phyloP scores from a whole-genome alignment of 2,329 filamentous ascomycete genomes.

The Gliomastix tumulicola region DNA sequence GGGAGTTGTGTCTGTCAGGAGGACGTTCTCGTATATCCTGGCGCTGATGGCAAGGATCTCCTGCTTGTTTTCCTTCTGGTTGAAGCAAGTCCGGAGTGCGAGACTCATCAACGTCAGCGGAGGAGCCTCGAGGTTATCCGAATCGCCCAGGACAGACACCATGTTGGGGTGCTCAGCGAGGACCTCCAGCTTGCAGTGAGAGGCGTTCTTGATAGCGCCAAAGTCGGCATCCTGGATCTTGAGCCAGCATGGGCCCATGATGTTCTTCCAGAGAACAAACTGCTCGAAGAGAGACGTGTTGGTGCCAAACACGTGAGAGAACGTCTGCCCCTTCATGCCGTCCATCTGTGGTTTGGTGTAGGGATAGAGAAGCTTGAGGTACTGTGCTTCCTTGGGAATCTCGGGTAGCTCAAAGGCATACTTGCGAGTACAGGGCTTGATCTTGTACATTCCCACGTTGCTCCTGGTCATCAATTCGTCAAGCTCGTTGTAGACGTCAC shows the following conservation, averaged over 20 bases:
- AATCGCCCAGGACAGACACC: slow-evolving; percentile 66
- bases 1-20: slow-evolving; percentile 78
- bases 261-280: slow-evolving; percentile 97
- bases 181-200: slow-evolving; percentile 94
- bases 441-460: slow-evolving; percentile 84
- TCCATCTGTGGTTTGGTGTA: slow-evolving; percentile 76
- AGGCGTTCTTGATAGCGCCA: slow-evolving; percentile 78
- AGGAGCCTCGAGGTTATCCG: slow-evolving; percentile 75
- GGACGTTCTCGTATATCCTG: slow-evolving; percentile 86
- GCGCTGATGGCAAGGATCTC: slow-evolving; percentile 90
- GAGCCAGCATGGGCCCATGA: slow-evolving; percentile 98
- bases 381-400: slow-evolving; percentile 83
- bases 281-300: slow-evolving; percentile 96
- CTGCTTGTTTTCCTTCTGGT: slow-evolving; percentile 89
- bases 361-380: slow-evolving; percentile 92
- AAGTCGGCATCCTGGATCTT: slow-evolving; percentile 85
- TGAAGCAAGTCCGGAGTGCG: slow-evolving; percentile 79
- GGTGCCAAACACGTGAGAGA: slow-evolving; percentile 87
- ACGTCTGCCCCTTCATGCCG: slow-evolving; percentile 76
- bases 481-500: slow-evolving; percentile 84
- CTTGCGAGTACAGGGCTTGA: slow-evolving; percentile 82
- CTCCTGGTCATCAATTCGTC: slow-evolving; percentile 82
- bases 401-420: slow-evolving; percentile 91
- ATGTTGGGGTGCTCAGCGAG: slow-evolving; percentile 71
- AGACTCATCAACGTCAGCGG: slow-evolving; percentile 95